A percentile compares a stretch with the other conserved stretches of the same genome.
These are phyloP conservation scores for Penicillium canescens DNA, from an alignment of 495 filamentous ascomycete genomes.

Conservation along the genomic window DNA sequence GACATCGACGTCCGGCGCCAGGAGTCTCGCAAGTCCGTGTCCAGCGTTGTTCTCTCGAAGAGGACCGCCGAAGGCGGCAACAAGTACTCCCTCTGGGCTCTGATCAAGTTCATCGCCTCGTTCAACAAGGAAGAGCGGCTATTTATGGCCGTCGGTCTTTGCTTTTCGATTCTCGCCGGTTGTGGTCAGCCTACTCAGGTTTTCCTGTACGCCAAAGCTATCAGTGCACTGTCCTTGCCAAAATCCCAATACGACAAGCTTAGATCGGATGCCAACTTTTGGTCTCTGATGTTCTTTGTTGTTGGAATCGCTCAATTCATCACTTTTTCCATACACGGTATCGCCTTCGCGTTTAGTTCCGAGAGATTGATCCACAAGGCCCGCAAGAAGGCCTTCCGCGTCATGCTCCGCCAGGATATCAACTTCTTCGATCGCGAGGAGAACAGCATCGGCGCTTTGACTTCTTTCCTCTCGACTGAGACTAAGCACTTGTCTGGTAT, in stretches of 20 bases:
- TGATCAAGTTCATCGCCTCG: conserved; percentile 76
- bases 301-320: conserved; percentile 75
- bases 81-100: conserved; percentile 71
- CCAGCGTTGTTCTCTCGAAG: no score
- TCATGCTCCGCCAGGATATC: conserved; percentile 89
- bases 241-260: conserved; percentile 44
- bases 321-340: conserved; percentile 63
- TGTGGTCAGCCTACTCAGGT: conserved; percentile 79
- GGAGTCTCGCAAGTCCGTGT: conserved; percentile 9
- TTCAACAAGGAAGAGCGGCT: conserved; percentile 76
- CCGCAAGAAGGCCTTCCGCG: conserved; percentile 71
- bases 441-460: conserved; percentile 76
- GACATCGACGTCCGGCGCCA: conserved; percentile 14
- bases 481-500: conserved; percentile 80
- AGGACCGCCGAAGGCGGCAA: conserved; percentile 42
- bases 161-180: conserved; percentile 75
- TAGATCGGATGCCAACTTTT: conserved; percentile 74
- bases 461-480: conserved; percentile 77
- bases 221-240: conserved; percentile 60
- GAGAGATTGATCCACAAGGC: conserved; percentile 77
- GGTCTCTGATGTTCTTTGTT: conserved; percentile 90
- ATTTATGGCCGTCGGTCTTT: conserved; percentile 72
- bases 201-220: conserved; percentile 84
- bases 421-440: conserved; percentile 79
- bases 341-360: conserved; percentile 76